Conservation (phyloP, 495 filamentous ascomycete genomes). For the Tuber melanosporum region DNA sequence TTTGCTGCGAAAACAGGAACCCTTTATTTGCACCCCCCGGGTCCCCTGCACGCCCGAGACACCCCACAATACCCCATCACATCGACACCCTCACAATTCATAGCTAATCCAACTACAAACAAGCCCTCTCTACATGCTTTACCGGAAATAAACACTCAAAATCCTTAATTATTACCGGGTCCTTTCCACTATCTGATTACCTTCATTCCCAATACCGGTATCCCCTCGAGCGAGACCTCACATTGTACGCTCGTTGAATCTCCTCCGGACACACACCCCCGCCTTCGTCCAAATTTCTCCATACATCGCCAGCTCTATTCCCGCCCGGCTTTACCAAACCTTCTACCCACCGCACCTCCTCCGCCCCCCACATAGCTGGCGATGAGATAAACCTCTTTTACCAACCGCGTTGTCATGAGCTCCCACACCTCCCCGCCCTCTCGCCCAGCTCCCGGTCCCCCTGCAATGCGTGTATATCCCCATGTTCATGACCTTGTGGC, state of each 20-base stretch:
- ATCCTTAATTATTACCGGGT: neutral
- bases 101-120: neutral
- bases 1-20: neutral
- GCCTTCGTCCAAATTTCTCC: constrained; percentile 10
- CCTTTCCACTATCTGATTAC: neutral
- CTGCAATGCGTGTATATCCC: constrained; percentile 46
- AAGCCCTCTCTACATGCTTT: neutral
- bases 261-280: constrained; percentile 9
- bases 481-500: constrained; percentile 69
- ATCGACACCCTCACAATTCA: neutral
- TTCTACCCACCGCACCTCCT: constrained; percentile 9
- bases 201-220: neutral
- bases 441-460: constrained; percentile 16
- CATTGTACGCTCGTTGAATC: constrained; percentile 12
- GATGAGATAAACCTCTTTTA: constrained; percentile 22
- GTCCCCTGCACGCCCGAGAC: neutral
- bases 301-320: neutral
- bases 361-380: constrained; percentile 7
- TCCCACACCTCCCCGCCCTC: constrained; percentile 30
- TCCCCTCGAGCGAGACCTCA: neutral
- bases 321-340: neutral
- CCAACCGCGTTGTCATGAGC: constrained; percentile 27
- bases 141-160: neutral
- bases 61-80: neutral
- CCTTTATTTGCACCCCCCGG: neutral